Base-by-base conservation (phyloP, 2,329 filamentous ascomycete species). In the Zymoseptoria pseudotritici region DNA sequence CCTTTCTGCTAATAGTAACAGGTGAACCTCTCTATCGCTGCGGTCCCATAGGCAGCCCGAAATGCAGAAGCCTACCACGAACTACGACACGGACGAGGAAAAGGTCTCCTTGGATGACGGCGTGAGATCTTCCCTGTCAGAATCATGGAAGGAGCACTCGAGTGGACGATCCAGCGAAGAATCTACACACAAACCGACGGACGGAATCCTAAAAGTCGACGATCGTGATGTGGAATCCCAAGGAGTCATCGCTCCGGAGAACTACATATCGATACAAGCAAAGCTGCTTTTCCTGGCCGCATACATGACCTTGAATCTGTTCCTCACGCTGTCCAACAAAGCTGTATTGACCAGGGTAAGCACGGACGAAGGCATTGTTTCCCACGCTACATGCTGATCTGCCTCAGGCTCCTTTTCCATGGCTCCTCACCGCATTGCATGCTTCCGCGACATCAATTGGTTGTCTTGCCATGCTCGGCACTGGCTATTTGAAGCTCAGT, bases 341-440 rank as follows among this genome's bases (percentile, higher is more conserved):
- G 75, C 82, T 29, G 80, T 85, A 21, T 72, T 85, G 59, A 62
- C 63, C 26, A 65, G 83, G 79, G 60, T 64, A 46, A 50, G 55
- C 20, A 21, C 22, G 19, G 8, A 26, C 20, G 24, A 52, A n/a
- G 7, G n/a, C 2, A 50, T 17, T 10, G 10, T 10, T 29, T 42
- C 36, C 36, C 13, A 26, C 20, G 42, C 36, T 19, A 20, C 50
- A 11, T 42, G 21, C 59, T 63, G 24, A 63, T 54, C 42, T 55
- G 20, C 21, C 54, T 2, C 55, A 85, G 80, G 84, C 85, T 64
- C 74, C 77, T 53, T 84, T 83, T 67, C 83, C 84, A 52, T 86
- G 83, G 80, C 79, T 86, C 19, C 72, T 86, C 46, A 86, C 83
- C 1, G 80, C 80, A 56, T 73, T 84, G 19, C 83, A 86, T 67